Evolutionary conservation across 805 yeast species (phyloP), one percentile per base, ranked within the genome.

Genomic region (Ogataea corticis): DNA sequence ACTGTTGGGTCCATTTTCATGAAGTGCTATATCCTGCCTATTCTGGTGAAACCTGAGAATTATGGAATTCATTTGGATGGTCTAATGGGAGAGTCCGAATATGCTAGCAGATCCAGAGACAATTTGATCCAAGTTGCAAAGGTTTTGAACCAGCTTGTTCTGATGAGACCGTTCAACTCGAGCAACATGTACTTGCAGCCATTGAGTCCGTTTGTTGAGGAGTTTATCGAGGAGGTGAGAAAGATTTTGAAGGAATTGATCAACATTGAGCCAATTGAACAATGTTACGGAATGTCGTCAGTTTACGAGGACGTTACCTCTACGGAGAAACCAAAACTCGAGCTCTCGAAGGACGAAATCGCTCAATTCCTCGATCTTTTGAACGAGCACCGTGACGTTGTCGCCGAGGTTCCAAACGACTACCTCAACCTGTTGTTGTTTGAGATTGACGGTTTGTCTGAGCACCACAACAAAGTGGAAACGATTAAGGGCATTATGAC

Each of bases 171-270:
- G 2, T 88, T 89, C 66, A 77, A 76, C 12, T 52, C 66, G 1
- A 74, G 74, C 23, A 82, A 85, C 52, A 78, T 83, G 38, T 88
- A 80, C 61, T 65, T 88, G 54, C 90, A 86, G 59, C 96, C 96
- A 1, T 70, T 88, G 58, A 87, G 87, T 61, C 91, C 85, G 35
- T 87, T 79, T 57, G 75, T 89, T 34, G 72, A 69, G 41, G 68
- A 76, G 12, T 73, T 80, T 7, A 66, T 69, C 6, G 81, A 72
- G 7, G 68, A 72, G 11, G 72, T 81, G 37, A 66, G 76, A 29
- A 58, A 63, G 0, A 61, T 79, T 7, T 65, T 85, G 42, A 66
- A 64, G 37, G 63, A 68, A 16, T 58, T 87, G 18, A 74, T 85
- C 31, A 72, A 77, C 45, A 67, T 83, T 29, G 72, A 75, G 18